Percentiles rank a stretch among this genome's conserved stretches.
phyloP scores from a whole-genome alignment of 768 basidiomycete species.

The Auricularia sp. region DNA sequence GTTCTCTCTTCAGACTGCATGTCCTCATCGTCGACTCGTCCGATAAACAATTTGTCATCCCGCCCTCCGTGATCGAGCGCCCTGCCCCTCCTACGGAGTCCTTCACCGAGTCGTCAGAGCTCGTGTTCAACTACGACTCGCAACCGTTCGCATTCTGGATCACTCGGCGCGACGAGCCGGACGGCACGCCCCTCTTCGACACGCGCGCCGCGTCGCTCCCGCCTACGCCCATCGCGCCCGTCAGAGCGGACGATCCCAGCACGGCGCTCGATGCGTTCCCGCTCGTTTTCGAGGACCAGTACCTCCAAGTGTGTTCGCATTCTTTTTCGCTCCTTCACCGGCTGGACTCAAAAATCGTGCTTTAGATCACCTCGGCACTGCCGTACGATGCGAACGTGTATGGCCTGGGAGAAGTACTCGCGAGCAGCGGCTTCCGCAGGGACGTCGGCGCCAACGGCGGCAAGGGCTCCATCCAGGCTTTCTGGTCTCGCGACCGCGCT shows the following conservation, averaged over 20 bases:
- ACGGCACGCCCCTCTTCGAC: constrained; percentile 53
- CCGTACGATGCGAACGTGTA: constrained; percentile 64
- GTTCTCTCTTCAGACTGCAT: constrained; percentile 37
- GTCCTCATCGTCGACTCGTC: constrained; percentile 58
- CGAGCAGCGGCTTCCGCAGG: constrained; percentile 59
- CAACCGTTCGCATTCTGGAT: constrained; percentile 76
- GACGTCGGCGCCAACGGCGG: constrained; percentile 42
- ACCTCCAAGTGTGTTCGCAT: constrained; percentile 45
- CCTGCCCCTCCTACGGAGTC: constrained; percentile 28
- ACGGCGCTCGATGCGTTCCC: constrained; percentile 57
- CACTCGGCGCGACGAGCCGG: constrained; percentile 51
- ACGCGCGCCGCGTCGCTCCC: constrained; percentile 57
- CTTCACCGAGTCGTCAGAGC: constrained; percentile 39
- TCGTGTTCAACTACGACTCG: constrained; percentile 56
- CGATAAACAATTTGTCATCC: constrained; percentile 56
- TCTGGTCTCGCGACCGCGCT: constrained; percentile 53
- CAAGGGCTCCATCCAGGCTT: constrained; percentile 50
- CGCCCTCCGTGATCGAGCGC: constrained; percentile 32
- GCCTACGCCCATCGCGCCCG: constrained; percentile 43
- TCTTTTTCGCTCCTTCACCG: background rate
- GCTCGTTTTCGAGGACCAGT: constrained; percentile 71
- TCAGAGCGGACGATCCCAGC: constrained; percentile 36
- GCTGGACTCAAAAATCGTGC: background rate
- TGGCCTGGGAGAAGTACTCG: constrained; percentile 64
- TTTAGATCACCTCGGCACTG: constrained; percentile 52